Base-by-base conservation (phyloP, 2,329 filamentous ascomycete species). In the Aureobasidium sp. region DNA sequence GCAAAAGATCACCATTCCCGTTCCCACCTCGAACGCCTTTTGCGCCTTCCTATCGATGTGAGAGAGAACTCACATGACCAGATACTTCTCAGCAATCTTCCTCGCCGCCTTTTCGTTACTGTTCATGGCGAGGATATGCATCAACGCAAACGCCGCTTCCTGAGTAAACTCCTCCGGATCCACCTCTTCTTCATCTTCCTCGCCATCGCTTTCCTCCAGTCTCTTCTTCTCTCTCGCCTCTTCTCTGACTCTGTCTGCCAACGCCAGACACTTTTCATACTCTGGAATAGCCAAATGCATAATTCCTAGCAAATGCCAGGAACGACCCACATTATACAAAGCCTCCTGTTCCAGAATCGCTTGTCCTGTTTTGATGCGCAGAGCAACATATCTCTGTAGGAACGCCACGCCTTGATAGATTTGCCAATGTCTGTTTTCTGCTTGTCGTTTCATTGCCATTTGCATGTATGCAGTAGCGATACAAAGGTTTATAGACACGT, bases 401-500 rank as follows among this genome's bases (percentile, higher is more conserved):
- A 96, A 97, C 0, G 86, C 80, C 55, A 97, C 81, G 0, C 91
- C 94, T 72, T 97, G 92, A 65, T 90, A 81, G 45, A 97, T 85
- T 44, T 91, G 84, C 70, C 90, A 93, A 71, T 97, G 93, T 1
- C 94, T 81, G 71, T 97, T 97, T 51, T 93, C 90, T 0, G 88
- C 86, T 73, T 96, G 90, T 2, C 93, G 84, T 73, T 97, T 97
- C 69, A 97, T 82, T 0, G 89, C 87, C 71, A 94, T 89, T 72
- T 97, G 90, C 42, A 97, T 83, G 72, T 96, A 97, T 34, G 87
- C 87, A 13, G 94, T 82, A 0, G 87, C 91, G 29, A 97, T 86
- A 67, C 85, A 89, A 11, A 99, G 82, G 64, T 91, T 88, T 65
- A 97, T 83, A 68, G 90, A 85, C 0, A 88, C 82, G 69, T 96